Conservation (phyloP, 768 basidiomycete genomes). For the Symmetrospora coprosmae region DNA sequence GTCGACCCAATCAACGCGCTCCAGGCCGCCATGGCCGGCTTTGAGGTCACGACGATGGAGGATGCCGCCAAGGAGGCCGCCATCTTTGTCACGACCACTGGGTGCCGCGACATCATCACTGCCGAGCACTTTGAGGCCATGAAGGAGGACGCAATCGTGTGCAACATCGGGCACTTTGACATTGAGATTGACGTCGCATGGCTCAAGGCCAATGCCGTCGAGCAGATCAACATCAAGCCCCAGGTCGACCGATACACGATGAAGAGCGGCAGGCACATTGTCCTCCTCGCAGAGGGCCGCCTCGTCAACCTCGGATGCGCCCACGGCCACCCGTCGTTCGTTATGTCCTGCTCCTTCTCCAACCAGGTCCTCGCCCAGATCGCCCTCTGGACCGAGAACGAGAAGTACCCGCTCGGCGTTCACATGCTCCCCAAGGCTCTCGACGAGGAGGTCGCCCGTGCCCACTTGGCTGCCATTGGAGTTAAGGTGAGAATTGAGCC, state of each 20-base stretch:
- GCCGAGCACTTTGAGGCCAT: constrained; percentile 79
- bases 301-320: constrained; percentile 99
- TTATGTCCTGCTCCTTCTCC: constrained; percentile 99
- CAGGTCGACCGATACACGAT: constrained; percentile 97
- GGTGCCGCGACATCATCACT: constrained; percentile 95
- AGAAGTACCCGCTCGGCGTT: constrained; percentile 87
- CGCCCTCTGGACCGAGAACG: constrained; percentile 74
- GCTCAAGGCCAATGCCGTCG: constrained; percentile 83
- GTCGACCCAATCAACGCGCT: constrained; percentile 99
- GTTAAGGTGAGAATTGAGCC: constrained; percentile 90
- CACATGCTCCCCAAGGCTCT: constrained; percentile 98
- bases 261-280: constrained; percentile 78
- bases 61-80: constrained; percentile 78
- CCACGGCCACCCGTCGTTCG: constrained; percentile 96
- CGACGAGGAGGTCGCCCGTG: constrained; percentile 97
- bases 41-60: constrained; percentile 97
- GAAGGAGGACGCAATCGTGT: constrained; percentile 97
- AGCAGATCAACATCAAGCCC: constrained; percentile 82
- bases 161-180: constrained; percentile 53
- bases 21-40: constrained; percentile 98
- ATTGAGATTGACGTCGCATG: constrained; percentile 84
- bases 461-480: constrained; percentile 77
- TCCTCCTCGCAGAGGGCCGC: constrained; percentile 95
- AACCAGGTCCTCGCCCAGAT: constrained; percentile 92
- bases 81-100: constrained; percentile 94